phyloP scores from a whole-genome alignment of 352 stramenopile species.

The Phytophthora cactorum region DNA sequence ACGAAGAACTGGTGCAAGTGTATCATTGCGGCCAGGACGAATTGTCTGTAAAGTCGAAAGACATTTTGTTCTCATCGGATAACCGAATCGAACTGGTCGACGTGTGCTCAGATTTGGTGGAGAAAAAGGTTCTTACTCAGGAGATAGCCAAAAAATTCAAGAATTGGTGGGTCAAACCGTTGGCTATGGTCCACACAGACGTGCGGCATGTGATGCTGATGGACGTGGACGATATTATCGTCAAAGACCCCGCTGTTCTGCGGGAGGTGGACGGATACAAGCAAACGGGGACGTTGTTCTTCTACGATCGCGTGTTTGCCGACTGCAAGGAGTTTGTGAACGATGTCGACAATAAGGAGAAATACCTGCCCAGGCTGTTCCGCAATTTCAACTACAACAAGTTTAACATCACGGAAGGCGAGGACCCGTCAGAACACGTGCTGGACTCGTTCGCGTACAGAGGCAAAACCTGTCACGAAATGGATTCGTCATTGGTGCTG shows the following conservation, averaged over 20 bases:
- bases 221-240: conserved; percentile 34
- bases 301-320: conserved; percentile 57
- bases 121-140: conserved; percentile 14
- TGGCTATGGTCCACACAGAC: conserved; percentile 31
- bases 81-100: conserved; percentile 46
- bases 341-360: conserved; percentile 32
- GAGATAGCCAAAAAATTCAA: conserved; percentile 27
- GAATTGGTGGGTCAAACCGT: conserved; percentile 50
- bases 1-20: conserved; percentile 28
- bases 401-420: conserved; percentile 37
- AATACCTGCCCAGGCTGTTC: conserved; percentile 50
- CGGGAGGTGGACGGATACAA: conserved; percentile 22
- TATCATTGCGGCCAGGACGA: conserved; percentile 40
- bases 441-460: conserved; percentile 50
- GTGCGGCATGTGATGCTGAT: conserved; percentile 28
- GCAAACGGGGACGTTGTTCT: conserved; percentile 26
- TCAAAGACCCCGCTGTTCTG: conserved; percentile 21
- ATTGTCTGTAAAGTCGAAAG: conserved; percentile 24
- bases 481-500: conserved; percentile 62
- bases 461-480: conserved; percentile 58
- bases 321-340: conserved; percentile 51
- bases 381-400: conserved; percentile 53
- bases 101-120: conserved; percentile 40
- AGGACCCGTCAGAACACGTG: conserved; percentile 44
- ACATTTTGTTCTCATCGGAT: conserved; percentile 28